Base-by-base conservation (phyloP, 768 basidiomycete genomes). In the Thelephora ganbajun region DNA sequence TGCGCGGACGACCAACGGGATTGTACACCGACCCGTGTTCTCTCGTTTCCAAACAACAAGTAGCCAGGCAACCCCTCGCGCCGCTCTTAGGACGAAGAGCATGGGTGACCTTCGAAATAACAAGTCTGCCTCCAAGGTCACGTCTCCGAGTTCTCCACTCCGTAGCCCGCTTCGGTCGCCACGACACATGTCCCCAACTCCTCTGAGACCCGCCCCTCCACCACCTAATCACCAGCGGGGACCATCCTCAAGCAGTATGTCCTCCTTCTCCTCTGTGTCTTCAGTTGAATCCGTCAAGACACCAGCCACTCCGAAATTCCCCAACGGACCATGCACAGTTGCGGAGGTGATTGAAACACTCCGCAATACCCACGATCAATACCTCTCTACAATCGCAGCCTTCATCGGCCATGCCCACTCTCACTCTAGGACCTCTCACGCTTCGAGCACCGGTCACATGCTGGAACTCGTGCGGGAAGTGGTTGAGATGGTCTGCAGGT, bases 391-490 rank as follows among this genome's bases (percentile, higher is more conserved):
- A 16, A 90, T 96, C 58, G 93, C 96, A 18, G 94, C 93, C 5
- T 92, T 99, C 62, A 96, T 99, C 56, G 94, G 93, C 1, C 92
- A 97, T 59, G 87, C 91, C 1, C 94, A 98, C 57, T 87, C 88
- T 13, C 88, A 97, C 69, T 82, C 87, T 18, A 80, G 88, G 41
- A 71, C 77, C 35, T 88, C 88, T 23, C 93, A 97, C 63, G 90
- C 94, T 0, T 88, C 90, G 5, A 89, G 83, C 51, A 93, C 91
- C 13, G 93, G 89, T 1, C 85, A 91, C 54, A 73, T 98, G 63
- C 92, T 96, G 59, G 92, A 97, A 54, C 77, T 97, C 46, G 89
- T 93, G n/a, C 78, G 84, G 45, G 89, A 94, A 65, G 85, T 92
- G 43, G 86, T 97, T 45, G 91, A 94, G 62, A 81, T 84, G 67